phyloP scores from a whole-genome alignment of 2,329 filamentous ascomycete genomes.

The Dichotomopilus funicola region DNA sequence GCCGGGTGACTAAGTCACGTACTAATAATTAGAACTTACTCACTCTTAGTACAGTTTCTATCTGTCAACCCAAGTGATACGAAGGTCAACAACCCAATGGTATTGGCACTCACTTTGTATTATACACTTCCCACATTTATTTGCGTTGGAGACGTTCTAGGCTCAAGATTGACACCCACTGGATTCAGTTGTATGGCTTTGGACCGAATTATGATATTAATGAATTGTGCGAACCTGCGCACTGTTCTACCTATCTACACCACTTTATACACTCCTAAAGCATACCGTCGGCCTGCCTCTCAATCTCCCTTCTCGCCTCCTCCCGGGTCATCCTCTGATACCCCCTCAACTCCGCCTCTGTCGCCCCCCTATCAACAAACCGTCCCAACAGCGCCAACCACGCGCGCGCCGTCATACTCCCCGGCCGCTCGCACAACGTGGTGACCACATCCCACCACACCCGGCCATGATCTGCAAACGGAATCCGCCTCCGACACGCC shows the following conservation, averaged over 20 bases:
- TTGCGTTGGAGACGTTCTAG: no score
- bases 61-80: constrained; percentile 1
- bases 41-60: neutral
- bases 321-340: neutral
- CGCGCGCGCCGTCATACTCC: neutral
- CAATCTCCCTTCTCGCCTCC: neutral
- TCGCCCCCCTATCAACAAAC: neutral
- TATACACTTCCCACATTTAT: no score
- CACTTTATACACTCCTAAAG: neutral
- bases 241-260: no score
- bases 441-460: constrained; percentile 8
- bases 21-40: no score
- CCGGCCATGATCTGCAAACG: constrained; percentile 1
- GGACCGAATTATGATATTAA: no score
- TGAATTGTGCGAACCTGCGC: no score
- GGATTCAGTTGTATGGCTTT: no score
- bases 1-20: constrained; percentile 8
- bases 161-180: no score
- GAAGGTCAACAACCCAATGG: constrained; percentile 6
- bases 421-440: neutral
- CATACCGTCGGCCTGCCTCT: neutral
- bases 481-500: neutral
- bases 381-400: constrained; percentile 5
- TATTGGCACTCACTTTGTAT: constrained; percentile 2
- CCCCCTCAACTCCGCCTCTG: neutral